Evolutionary conservation across 2,329 filamentous ascomycete genomes (phyloP), one percentile per base, ranked within the genome.

Genomic region (Beauveria sp.): DNA sequence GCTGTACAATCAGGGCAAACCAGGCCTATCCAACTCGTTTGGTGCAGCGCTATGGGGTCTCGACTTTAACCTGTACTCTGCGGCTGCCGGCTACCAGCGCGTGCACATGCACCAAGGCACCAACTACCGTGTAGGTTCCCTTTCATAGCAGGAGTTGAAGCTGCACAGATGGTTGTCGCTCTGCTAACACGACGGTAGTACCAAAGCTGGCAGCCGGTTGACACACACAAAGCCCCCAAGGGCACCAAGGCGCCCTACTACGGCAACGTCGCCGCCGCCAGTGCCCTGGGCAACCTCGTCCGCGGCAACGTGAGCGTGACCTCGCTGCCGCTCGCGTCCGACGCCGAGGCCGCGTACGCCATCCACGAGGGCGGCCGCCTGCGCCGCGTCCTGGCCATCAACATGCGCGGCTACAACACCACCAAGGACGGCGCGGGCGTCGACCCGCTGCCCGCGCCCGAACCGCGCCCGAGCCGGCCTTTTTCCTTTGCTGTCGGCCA

Each of bases 241-340:
- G 84, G 83, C 16, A 87, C 84, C 22, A 86, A 85, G 67, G 73
- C 85, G 0, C 84, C 85, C 0, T 89, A 86, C 69, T 88, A 88
- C 66, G 84, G 83, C 18, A 84, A 82, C 68, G 72, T 86, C 18
- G 80, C 80, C 37, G 81, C 83, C 1, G 83, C 85, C 0, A 77
- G 79, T 1, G 81, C 84, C 66, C 69, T 88, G 2, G 79, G 80
- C 1, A 70, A 80, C 61, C 66, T 76, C 10, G 68, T 65, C 3
- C 61, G 63, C 3, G 63, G 64, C 24, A 64, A 71, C 16, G 74
- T 80, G 3, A 74, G 75, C 14, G 74, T 87, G 26, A 73, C 76
- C n/a, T 75, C 81, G 55, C 67, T 86, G 6, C 74, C 76, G 0
- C 70, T 82, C 10, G 28, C 68, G 2, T 64, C 68, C 1, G 74